A percentile compares a stretch with the other conserved stretches of the same genome.
Conservation (phyloP, 352 stramenopile species). For the Globisporangium camurandrum region DNA sequence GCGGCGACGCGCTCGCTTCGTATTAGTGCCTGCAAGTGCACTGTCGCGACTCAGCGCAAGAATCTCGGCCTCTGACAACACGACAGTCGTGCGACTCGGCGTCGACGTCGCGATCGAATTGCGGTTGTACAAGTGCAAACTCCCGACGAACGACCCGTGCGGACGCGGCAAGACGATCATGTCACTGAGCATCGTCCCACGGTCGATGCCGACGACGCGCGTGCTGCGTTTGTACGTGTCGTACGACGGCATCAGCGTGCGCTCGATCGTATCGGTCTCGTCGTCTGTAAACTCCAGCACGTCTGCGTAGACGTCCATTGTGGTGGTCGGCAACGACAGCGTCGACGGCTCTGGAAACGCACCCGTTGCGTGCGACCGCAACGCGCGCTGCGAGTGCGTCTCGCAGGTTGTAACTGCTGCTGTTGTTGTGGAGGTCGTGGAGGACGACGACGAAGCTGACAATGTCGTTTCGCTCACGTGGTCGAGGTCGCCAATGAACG, state of each 20-base stretch:
- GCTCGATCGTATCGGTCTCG: slow-evolving; percentile 12
- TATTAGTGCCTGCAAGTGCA: background rate
- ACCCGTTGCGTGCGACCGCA: slow-evolving; percentile 4
- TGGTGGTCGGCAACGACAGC: background rate
- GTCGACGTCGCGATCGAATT: slow-evolving; percentile 16
- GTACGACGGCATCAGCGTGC: slow-evolving; percentile 17
- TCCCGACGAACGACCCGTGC: slow-evolving; percentile 15
- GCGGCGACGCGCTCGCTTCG: no score
- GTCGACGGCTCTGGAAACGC: background rate
- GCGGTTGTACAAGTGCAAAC: slow-evolving; percentile 13
- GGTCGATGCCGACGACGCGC: no score
- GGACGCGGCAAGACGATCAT: slow-evolving; percentile 5
- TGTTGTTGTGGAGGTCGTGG: background rate
- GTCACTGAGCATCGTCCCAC: slow-evolving; percentile 23
- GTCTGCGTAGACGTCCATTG: background rate
- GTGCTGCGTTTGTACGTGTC: slow-evolving; percentile 16
- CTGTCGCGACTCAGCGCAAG: slow-evolving; percentile 5
- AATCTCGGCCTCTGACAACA: slow-evolving; percentile 13
- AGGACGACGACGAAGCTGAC: slow-evolving; percentile 11
- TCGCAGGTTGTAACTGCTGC: background rate
- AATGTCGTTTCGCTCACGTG: slow-evolving; percentile 27
- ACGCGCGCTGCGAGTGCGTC: slow-evolving; percentile 1
- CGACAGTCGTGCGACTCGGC: slow-evolving; percentile 10
- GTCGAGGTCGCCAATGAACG: slow-evolving; percentile 21
- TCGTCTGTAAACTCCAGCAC: slow-evolving; percentile 3